phyloP scores from a whole-genome alignment of 1,284 basidiomycete genomes.

The Apiotrichum siamense region DNA sequence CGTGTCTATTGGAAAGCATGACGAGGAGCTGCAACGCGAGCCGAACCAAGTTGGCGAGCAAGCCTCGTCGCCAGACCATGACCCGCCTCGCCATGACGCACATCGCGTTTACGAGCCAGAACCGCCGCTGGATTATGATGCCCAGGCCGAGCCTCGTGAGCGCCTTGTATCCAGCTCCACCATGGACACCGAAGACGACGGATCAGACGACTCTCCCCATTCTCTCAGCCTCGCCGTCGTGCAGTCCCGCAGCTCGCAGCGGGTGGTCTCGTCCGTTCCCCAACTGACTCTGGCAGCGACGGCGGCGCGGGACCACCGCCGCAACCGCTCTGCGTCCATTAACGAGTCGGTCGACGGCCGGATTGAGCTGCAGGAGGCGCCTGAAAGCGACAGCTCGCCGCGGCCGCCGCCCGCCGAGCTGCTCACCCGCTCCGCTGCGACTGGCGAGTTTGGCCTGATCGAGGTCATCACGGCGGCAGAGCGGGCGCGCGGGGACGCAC shows the following conservation, averaged over 20 bases:
- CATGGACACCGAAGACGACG: slow-evolving; percentile 1
- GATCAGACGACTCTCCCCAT: not conserved
- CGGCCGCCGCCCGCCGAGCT: not conserved
- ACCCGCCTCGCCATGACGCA: not conserved
- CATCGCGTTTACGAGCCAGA: not conserved
- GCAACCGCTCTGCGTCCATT: not conserved
- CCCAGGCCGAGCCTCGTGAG: too few species aligned
- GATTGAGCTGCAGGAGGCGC: not conserved
- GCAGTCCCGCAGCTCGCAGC: not conserved
- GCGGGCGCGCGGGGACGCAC: too few species aligned
- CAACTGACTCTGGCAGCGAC: slow-evolving; percentile 9
- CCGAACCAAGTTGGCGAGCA: too few species aligned
- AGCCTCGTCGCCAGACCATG: too few species aligned
- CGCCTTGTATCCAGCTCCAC: not conserved
- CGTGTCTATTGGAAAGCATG: not conserved
- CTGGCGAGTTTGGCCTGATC: too few species aligned
- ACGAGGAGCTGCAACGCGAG: not conserved
- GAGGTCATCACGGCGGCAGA: too few species aligned
- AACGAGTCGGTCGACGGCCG: not conserved
- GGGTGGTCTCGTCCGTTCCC: slow-evolving; percentile 1
- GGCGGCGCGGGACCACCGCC: slow-evolving; percentile 3
- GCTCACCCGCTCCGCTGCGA: too few species aligned
- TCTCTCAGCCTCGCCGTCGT: not conserved
- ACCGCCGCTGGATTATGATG: too few species aligned
- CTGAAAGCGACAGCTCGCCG: not conserved